A percentile compares a stretch with the other conserved stretches of the same genome.
Conservation (phyloP, 2,329 filamentous ascomycete genomes). For the Thelonectria olida region DNA sequence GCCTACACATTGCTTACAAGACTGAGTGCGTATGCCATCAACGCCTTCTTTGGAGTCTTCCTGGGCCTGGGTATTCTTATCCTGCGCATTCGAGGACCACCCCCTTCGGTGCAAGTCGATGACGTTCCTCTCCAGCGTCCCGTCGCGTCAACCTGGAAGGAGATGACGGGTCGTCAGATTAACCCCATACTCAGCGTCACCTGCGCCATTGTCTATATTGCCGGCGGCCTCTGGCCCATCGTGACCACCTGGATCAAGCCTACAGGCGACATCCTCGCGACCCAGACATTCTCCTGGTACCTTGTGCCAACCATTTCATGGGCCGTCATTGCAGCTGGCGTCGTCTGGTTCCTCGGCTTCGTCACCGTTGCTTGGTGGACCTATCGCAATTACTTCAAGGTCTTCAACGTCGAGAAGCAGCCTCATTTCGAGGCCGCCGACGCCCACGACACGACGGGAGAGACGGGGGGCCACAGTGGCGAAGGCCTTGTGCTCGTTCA, state of each 20-base stretch:
- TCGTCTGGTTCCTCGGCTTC: conserved; percentile 49
- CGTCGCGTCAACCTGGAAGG: conserved; percentile 38
- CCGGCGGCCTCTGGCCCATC: conserved; percentile 46
- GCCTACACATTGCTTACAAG: conserved; percentile 46
- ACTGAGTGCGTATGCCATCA: conserved; percentile 46
- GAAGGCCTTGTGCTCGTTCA: conserved; percentile 46
- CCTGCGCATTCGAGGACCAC: conserved; percentile 46
- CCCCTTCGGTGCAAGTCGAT: conserved; percentile 30
- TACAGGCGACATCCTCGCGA: conserved; percentile 3
- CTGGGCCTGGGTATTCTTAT: conserved; percentile 48
- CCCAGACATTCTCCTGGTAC: conserved; percentile 39
- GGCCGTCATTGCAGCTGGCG: conserved; percentile 39
- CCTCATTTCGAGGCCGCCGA: conserved; percentile 46
- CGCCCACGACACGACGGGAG: conserved; percentile 19
- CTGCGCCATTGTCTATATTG: conserved; percentile 42
- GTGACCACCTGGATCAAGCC: conserved; percentile 46
- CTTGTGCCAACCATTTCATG: conserved; percentile 44
- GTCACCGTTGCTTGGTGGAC: conserved; percentile 41
- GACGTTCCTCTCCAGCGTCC: conserved; percentile 20
- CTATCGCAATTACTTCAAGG: conserved; percentile 41
- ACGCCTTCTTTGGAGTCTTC: conserved; percentile 47
- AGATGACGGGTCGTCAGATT: conserved; percentile 44
- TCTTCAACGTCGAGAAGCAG: conserved; percentile 47
- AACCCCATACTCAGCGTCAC: conserved; percentile 44
- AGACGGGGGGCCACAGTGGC: conserved; percentile 26